Conservation (phyloP, 2,329 filamentous ascomycete species). For the Alternaria novae-zelandiae region DNA sequence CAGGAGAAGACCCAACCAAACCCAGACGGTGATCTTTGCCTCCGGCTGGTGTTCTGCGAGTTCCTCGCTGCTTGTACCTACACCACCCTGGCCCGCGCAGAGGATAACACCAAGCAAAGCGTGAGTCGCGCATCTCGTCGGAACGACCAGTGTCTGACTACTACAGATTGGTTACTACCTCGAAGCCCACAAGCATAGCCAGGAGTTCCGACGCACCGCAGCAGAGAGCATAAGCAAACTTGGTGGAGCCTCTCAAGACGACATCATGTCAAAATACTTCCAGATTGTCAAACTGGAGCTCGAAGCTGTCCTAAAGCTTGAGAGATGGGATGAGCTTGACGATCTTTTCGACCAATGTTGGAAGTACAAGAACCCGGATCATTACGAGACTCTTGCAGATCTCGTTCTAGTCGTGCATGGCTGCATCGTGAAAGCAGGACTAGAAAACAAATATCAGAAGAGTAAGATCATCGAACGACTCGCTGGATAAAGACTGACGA, state of each 20-base stretch:
- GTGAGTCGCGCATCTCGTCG: slow-evolving; percentile 39
- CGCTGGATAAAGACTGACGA: slow-evolving; percentile 26
- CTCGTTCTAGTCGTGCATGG: slow-evolving; percentile 54
- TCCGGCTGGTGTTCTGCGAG: slow-evolving; percentile 72
- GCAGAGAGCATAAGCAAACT: slow-evolving; percentile 48
- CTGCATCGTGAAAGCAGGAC: slow-evolving; percentile 36
- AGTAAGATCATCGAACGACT: slow-evolving; percentile 29
- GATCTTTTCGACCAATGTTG: slow-evolving; percentile 61
- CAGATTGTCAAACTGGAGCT: slow-evolving; percentile 78
- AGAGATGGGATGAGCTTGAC: slow-evolving; percentile 70
- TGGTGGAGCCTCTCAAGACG: slow-evolving; percentile 54
- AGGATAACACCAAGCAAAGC: slow-evolving; percentile 49
- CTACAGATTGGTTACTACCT: slow-evolving; percentile 67
- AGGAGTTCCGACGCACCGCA: slow-evolving; percentile 61
- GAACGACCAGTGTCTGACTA: slow-evolving; percentile 35
- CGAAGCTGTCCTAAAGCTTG: slow-evolving; percentile 72
- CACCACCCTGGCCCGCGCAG: slow-evolving; percentile 56
- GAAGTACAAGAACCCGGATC: slow-evolving; percentile 44
- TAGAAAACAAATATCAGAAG: slow-evolving; percentile 39
- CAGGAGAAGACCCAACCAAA: slow-evolving; percentile 29
- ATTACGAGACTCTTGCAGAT: slow-evolving; percentile 57
- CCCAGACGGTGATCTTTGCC: slow-evolving; percentile 55
- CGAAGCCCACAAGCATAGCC: slow-evolving; percentile 65
- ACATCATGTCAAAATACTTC: slow-evolving; percentile 68
- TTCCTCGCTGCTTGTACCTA: slow-evolving; percentile 65